Evolutionary conservation across 352 stramenopile genomes (phyloP).

Genomic region (Phytophthora macrochlamydospora): DNA sequence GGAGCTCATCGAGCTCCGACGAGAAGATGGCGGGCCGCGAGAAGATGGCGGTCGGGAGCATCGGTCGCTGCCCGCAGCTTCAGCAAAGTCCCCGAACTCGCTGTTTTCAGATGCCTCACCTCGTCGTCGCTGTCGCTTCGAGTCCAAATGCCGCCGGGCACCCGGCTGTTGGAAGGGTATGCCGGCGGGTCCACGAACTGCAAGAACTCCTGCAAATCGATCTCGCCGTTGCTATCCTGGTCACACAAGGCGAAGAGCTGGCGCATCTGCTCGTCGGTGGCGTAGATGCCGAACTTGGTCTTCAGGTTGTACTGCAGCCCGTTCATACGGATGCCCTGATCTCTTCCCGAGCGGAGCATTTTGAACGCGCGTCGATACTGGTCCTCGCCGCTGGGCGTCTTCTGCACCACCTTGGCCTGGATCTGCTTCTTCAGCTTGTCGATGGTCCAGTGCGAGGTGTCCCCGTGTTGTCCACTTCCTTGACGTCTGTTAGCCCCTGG

Average conservation of each 20-base stretch:
- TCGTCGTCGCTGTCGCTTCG: conserved; percentile 23
- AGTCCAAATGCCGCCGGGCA: conserved; percentile 70
- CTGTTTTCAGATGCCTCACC: conserved; percentile 23
- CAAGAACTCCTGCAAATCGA: conserved; percentile 80
- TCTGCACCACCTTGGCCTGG: conserved; percentile 79
- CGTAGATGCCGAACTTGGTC: conserved; percentile 78
- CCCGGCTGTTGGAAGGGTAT: conserved; percentile 58
- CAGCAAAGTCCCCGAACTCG: neutral
- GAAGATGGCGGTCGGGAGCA: conserved; percentile 1
- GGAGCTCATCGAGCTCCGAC: neutral
- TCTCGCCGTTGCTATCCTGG: conserved; percentile 65
- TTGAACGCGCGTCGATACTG: conserved; percentile 84
- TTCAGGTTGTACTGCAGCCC: conserved; percentile 83
- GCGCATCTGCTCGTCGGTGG: conserved; percentile 75
- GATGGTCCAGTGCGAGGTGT: conserved; percentile 68
- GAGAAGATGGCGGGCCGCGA: neutral
- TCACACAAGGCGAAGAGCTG: conserved; percentile 72
- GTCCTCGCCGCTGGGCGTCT: conserved; percentile 75
- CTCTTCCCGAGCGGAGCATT: conserved; percentile 69
- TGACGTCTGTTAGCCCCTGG: conserved; percentile 12
- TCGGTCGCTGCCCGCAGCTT: neutral
- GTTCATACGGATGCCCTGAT: conserved; percentile 70
- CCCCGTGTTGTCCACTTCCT: conserved; percentile 49
- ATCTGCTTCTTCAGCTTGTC: conserved; percentile 74
- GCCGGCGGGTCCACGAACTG: conserved; percentile 70